A percentile compares a stretch with the other conserved stretches of the same genome.
Evolutionary conservation across 2,329 filamentous ascomycete species (phyloP).

Genomic region (Coleophoma cylindrospora): DNA sequence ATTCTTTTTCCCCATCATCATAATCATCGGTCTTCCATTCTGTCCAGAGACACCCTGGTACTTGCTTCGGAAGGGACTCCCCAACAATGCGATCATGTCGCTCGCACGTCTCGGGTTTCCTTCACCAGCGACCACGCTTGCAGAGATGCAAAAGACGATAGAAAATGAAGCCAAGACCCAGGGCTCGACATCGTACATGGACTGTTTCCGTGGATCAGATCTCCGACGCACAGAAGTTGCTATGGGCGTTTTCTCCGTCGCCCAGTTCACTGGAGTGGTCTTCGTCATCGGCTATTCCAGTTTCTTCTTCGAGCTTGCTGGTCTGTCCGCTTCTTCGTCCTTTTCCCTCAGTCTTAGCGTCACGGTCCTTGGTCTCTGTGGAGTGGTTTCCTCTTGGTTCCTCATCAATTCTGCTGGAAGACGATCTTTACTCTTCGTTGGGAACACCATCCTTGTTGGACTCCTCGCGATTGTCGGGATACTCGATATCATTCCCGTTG

Average conservation of each 20-base stretch:
- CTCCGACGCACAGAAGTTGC: slow-evolving; percentile 15
- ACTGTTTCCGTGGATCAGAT: slow-evolving; percentile 17
- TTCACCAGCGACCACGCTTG: slow-evolving; percentile 3
- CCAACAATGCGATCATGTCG: slow-evolving; percentile 40
- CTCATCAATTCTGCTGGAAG: slow-evolving; percentile 8
- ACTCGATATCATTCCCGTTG: slow-evolving; percentile 20
- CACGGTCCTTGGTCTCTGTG: slow-evolving; percentile 31
- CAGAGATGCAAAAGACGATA: slow-evolving; percentile 24
- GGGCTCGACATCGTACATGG: slow-evolving; percentile 24
- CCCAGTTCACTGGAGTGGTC: slow-evolving; percentile 14
- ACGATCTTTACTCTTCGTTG: slow-evolving; percentile 14
- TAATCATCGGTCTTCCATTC: slow-evolving; percentile 40
- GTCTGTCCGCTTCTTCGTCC: slow-evolving; percentile 26
- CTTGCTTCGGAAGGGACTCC: slow-evolving; percentile 37
- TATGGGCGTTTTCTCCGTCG: slow-evolving; percentile 11
- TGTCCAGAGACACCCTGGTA: slow-evolving; percentile 42
- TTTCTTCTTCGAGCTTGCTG: slow-evolving; percentile 42
- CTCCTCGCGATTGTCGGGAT: slow-evolving; percentile 27
- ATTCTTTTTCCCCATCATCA: slow-evolving; percentile 45
- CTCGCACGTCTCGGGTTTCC: slow-evolving; percentile 27
- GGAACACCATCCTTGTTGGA: slow-evolving; percentile 25
- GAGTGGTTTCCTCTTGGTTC: slow-evolving; percentile 13
- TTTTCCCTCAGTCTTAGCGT: slow-evolving; percentile 32
- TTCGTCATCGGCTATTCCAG: slow-evolving; percentile 36
- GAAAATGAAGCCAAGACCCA: slow-evolving; percentile 39